Conservation (phyloP, 352 stramenopile genomes). For the Globisporangium yorkense region DNA sequence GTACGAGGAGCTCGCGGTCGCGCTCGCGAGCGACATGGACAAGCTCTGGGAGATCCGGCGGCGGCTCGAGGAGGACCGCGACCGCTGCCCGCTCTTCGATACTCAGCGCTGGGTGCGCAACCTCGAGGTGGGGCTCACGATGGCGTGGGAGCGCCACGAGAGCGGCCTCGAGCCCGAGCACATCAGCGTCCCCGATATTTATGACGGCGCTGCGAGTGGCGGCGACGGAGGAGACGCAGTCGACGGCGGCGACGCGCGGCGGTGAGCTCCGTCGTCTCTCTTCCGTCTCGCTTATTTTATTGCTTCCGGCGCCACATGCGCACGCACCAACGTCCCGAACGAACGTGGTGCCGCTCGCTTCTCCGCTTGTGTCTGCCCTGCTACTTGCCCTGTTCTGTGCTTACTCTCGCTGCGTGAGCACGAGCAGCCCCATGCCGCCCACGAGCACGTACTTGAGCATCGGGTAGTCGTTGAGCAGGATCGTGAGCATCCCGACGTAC, state of each 20-base stretch:
- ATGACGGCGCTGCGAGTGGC: slow-evolving; percentile 20
- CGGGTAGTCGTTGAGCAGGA: slow-evolving; percentile 99
- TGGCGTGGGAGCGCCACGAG: slow-evolving; percentile 76
- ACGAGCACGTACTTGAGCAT: slow-evolving; percentile 91
- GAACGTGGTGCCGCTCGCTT: neutral
- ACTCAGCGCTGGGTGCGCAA: slow-evolving; percentile 75
- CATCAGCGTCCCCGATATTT: slow-evolving; percentile 77
- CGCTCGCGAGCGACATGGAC: slow-evolving; percentile 84
- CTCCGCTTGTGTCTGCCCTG: neutral
- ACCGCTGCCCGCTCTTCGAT: slow-evolving; percentile 77
- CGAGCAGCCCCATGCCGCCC: slow-evolving; percentile 70
- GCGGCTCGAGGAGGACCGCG: slow-evolving; percentile 58
- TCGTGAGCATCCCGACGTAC: slow-evolving; percentile 98
- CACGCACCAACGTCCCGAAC: no score
- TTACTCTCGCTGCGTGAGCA: slow-evolving; percentile 80
- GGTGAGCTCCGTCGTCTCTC: neutral
- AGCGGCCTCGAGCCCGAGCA: slow-evolving; percentile 56
- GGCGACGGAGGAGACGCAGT: neutral
- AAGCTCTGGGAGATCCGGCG: slow-evolving; percentile 71
- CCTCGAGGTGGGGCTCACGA: slow-evolving; percentile 70
- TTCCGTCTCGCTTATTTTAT: no score
- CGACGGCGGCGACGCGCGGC: neutral
- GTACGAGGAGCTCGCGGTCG: slow-evolving; percentile 91
- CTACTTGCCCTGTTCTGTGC: neutral
- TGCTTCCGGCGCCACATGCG: no score